Base-by-base conservation (phyloP, 1,139 yeast genomes). In the Yamadazyma dendronema region DNA sequence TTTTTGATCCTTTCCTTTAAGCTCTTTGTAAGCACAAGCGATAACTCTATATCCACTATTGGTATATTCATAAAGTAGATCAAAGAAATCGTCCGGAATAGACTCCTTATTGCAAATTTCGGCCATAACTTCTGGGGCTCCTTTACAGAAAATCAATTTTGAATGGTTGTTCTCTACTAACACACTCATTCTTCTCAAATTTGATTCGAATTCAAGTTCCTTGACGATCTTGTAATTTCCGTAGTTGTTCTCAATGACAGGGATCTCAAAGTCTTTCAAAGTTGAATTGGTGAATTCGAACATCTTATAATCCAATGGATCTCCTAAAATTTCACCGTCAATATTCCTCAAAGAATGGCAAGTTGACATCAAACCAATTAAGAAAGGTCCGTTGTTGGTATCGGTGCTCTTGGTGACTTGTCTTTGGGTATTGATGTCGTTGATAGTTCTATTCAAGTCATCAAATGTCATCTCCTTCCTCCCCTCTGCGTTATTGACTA, bases 51-150 rank as follows among this genome's bases (percentile, higher is more conserved):
- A 89, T 0, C 99, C 99, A 37, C 81, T 79, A 55, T 89, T 97
- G 0, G 98, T 92, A 56, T 92, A 94, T 41, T 81, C 74, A 51
- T 87, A 84, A 29, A 94, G 68, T 16, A 85, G 57, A 30, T 84
- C 85, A 17, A 84, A 84, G 56, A 77, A 94, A 53, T 89, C 77
- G 1, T 59, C 56, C 0, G 99, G 98, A 31, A 94, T 61, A 0
- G 90, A 66, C 15, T 75, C 78, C 2, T 80, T 77, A 13, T 66
- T 64, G 61, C 98, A 92, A 28, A 92, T 79, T 21, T 81, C 84
- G 26, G 74, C 67, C 74, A 92, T 86, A n/a, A 90, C 87, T 58
- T 92, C 99, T 0, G 99, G 99, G 0, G 99, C 98, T 35, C 99
- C 99, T 56, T 92, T 92, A 11, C 94, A 85, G 55, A 77, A 84